Evolutionary conservation across 768 basidiomycete species (phyloP), one percentile per base, ranked within the genome.

Genomic region (Rhodotorula babjevae): DNA sequence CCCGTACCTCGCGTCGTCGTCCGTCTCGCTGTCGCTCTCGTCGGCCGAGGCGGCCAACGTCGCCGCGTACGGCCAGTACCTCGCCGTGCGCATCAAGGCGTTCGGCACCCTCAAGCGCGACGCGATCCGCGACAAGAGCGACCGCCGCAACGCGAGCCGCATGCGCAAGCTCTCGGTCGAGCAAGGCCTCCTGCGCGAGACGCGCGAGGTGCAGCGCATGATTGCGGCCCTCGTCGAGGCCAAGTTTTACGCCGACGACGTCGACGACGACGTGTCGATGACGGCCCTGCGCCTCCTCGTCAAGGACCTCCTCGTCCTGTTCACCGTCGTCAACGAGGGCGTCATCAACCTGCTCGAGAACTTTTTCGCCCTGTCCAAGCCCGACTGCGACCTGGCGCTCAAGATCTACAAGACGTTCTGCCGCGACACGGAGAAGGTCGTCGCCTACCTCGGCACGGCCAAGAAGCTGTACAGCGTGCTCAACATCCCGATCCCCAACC

Each of bases 281-380:
- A 87, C 89, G 7, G 92, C 95, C 5, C 84, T 97, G 63, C 86
- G 91, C 56, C 92, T 99, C 90, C 85, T 97, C 42, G 91, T 96
- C 76, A 98, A 97, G 79, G 96, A 99, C 80, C 86, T 98, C 5
- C 85, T 98, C 64, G 91, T 97, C 66, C 84, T 98, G 27, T 97
- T 97, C 80, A 93, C 96, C 79, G 93, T 93, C 4, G 90, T 92
- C 55, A 99, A 99, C 77, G 96, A 99, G 79, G 96, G 94, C 53
- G 92, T 85, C 50, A 84, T 85, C 80, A 85, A 85, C 73, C 79
- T 85, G 29, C 80, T 85, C 10, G 93, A 97, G 79, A 90, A 95
- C 82, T 99, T 96, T 82, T 97, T 98, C 78, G 62, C 96, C 80
- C 98, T 98, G 96, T 92, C 93, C 0, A 90, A 90, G 73, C 81